These are phyloP conservation scores for Cinnamomum chago DNA, from an alignment of 164 flowering plant species.

Conservation along the genomic window DNA sequence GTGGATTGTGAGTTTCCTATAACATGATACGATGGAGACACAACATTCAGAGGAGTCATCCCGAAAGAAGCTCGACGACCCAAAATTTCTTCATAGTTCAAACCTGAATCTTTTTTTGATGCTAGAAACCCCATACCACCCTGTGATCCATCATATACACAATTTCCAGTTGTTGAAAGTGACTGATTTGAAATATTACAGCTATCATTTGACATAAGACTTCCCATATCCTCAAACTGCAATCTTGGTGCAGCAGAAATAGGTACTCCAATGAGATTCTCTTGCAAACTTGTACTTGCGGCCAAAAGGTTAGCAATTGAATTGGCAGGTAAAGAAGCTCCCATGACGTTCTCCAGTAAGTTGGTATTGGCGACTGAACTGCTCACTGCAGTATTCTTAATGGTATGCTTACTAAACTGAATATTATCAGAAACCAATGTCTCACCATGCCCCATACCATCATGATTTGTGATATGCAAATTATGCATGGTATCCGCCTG, in stretches of 20 bases:
- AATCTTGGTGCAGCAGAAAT: constrained; percentile 20
- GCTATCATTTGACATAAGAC: constrained; percentile 18
- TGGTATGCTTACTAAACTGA: constrained; percentile 10
- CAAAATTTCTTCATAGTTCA: constrained; percentile 14
- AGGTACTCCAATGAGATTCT: constrained; percentile 20
- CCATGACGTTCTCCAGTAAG: constrained; percentile 28
- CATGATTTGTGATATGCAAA: constrained; percentile 11
- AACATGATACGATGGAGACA: constrained; percentile 19
- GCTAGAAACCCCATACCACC: constrained; percentile 6
- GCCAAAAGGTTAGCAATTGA: constrained; percentile 32
- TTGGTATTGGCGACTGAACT: constrained; percentile 12
- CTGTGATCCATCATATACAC: constrained; percentile 22
- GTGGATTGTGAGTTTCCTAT: constrained; percentile 19
- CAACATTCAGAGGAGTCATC: constrained; percentile 14
- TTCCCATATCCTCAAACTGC: constrained; percentile 25
- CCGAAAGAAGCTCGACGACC: constrained; percentile 18
- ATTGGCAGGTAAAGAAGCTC: constrained; percentile 29
- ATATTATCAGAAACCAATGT: constrained; percentile 14
- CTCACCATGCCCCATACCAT: constrained; percentile 14
- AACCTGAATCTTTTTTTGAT: constrained; percentile 5
- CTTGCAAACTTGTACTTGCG: constrained; percentile 26
- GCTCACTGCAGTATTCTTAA: constrained; percentile 12
- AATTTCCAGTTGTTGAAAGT: constrained; percentile 16
- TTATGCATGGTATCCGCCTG: constrained; percentile 26
- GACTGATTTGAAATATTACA: constrained; percentile 26